Evolutionary conservation across 148 eudicot species (phyloP).

Genomic region (Tetragonia tetragonoides): DNA sequence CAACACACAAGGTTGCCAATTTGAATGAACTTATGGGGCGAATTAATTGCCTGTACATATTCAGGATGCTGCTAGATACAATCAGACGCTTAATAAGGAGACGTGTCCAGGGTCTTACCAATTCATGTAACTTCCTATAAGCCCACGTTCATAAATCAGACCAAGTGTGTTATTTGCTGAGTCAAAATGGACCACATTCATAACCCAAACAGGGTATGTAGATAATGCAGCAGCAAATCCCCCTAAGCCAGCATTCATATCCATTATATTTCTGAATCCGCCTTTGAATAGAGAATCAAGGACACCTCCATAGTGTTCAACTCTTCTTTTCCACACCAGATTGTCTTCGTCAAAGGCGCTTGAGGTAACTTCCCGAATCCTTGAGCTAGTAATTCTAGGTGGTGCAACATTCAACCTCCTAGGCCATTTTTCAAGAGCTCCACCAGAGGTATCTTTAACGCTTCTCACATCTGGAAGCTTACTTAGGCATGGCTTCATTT

Average conservation of each 20-base stretch:
- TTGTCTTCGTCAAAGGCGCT: constrained; percentile 49
- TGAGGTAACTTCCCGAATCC: constrained; percentile 27
- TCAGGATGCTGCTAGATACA: too few relatives aligned
- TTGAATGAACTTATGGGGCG: too few relatives aligned
- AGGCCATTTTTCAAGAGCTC: constrained; percentile 65
- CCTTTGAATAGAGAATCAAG: constrained; percentile 37
- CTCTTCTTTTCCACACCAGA: constrained; percentile 53
- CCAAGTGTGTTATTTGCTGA: constrained; percentile 46
- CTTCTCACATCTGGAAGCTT: constrained; percentile 43
- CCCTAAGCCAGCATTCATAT: constrained; percentile 74
- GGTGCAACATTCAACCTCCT: constrained; percentile 48
- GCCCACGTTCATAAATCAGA: constrained; percentile 69
- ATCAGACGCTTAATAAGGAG: neutral
- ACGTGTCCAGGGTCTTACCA: constrained; percentile 37
- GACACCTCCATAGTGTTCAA: constrained; percentile 41
- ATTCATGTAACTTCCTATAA: constrained; percentile 67
- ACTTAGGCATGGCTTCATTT: constrained; percentile 51
- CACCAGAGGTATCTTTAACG: constrained; percentile 44
- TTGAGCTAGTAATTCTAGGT: constrained; percentile 41
- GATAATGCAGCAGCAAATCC: constrained; percentile 71
- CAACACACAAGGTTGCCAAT: too few relatives aligned
- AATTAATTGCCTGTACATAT: too few relatives aligned
- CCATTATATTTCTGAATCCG: constrained; percentile 58
- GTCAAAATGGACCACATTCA: constrained; percentile 64
- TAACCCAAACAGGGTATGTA: constrained; percentile 65